Evolutionary conservation across 2,329 filamentous ascomycete species (phyloP).

Genomic region (Beauveria scarabaeidicola): DNA sequence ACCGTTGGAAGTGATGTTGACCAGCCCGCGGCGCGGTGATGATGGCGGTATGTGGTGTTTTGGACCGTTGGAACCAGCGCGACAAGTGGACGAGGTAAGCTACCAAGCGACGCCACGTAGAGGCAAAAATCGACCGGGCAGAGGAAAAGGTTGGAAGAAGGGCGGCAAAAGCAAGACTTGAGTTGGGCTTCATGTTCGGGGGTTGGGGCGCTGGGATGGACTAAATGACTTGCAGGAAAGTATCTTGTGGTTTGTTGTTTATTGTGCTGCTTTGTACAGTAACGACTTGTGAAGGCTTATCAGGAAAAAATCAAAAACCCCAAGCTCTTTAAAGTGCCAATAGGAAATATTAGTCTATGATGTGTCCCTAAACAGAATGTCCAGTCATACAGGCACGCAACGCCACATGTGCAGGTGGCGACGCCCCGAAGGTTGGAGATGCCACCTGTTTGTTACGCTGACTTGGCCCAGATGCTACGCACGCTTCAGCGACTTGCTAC

Average conservation of each 20-base stretch:
- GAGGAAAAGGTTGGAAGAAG: background rate
- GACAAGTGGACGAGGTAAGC: too few species aligned
- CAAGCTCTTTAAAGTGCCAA: too few species aligned
- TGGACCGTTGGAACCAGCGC: background rate
- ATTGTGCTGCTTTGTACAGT: too few species aligned
- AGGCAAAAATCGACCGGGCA: background rate
- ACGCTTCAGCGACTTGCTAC: background rate
- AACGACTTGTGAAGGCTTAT: too few species aligned
- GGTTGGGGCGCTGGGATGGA: too few species aligned
- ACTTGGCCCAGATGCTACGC: background rate
- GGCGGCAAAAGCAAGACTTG: too few species aligned
- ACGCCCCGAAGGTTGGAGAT: background rate
- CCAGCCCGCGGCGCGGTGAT: background rate
- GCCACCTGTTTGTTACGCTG: conserved; percentile 5
- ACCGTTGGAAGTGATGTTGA: background rate
- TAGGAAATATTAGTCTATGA: too few species aligned
- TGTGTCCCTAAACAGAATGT: too few species aligned
- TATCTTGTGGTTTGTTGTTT: too few species aligned
- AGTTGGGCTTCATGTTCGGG: too few species aligned
- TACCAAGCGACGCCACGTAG: background rate
- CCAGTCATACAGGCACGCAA: background rate
- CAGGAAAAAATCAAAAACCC: too few species aligned
- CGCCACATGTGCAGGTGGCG: background rate
- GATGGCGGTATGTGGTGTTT: background rate
- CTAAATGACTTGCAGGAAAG: too few species aligned